Percentiles rank a stretch among this genome's conserved stretches.
Evolutionary conservation across 2,329 filamentous ascomycete species (phyloP).

Genomic region (Colletotrichum tropicale): DNA sequence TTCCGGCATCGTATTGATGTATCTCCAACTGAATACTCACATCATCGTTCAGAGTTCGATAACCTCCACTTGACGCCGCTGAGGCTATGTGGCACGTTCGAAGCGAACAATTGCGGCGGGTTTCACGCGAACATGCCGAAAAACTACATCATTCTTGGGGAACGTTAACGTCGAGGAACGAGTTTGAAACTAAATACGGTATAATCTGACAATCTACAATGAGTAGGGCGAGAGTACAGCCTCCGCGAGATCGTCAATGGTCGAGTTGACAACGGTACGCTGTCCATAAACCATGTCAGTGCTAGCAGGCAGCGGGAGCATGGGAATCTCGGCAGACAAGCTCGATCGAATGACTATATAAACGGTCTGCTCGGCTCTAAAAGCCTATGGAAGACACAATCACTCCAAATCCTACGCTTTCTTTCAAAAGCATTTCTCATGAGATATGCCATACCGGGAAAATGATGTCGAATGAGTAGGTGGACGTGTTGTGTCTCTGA

Average conservation of each 20-base stretch:
- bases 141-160: accelerated
- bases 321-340: not conserved
- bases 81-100: not conserved
- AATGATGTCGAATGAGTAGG: not conserved
- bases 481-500: not conserved
- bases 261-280: not conserved
- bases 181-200: not conserved
- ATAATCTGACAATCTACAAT: not conserved
- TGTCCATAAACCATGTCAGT: not conserved
- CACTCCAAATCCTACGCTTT: accelerated
- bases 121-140: not conserved
- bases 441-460: not conserved
- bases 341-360: not conserved
- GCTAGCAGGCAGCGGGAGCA: not conserved
- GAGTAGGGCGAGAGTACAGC: not conserved
- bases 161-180: not conserved
- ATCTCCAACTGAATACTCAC: not conserved
- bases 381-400: not conserved
- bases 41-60: not conserved
- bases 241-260: not conserved
- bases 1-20: not conserved
- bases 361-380: not conserved
- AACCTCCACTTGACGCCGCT: not conserved
- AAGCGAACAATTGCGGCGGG: not conserved
- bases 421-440: not conserved